Percentiles rank a stretch among this genome's conserved stretches.
These are phyloP conservation scores for Nothopassalora personata DNA, from an alignment of 2,329 filamentous ascomycete species.

Conservation along the genomic window DNA sequence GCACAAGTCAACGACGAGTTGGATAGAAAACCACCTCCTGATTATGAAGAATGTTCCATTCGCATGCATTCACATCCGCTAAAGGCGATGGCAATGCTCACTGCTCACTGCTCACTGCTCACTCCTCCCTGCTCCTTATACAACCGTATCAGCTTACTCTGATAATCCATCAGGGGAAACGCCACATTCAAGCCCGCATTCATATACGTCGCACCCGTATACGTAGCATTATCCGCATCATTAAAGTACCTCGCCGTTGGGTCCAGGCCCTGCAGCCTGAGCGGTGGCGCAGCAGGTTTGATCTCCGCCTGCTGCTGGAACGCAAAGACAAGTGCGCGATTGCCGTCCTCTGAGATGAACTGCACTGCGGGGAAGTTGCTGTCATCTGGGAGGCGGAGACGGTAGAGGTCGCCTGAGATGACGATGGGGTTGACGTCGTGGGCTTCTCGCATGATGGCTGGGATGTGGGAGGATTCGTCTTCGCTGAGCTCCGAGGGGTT, in stretches of 20 bases:
- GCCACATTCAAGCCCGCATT: conserved; percentile 54
- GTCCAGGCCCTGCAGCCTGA: conserved; percentile 56
- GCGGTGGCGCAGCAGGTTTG: conserved; percentile 50
- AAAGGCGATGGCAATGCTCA: neutral
- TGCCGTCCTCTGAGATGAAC: conserved; percentile 51
- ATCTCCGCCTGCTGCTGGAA: conserved; percentile 54
- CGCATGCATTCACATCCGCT: no score
- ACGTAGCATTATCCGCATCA: conserved; percentile 48
- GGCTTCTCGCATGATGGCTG: conserved; percentile 50
- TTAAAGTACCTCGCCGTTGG: conserved; percentile 47
- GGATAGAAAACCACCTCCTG: no score
- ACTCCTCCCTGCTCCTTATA: conserved; percentile 14
- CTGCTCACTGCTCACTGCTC: no score
- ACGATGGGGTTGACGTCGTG: conserved; percentile 57
- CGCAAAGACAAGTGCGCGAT: conserved; percentile 51
- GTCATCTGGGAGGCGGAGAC: conserved; percentile 52
- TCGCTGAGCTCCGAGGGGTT: conserved; percentile 49
- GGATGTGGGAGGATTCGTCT: conserved; percentile 51
- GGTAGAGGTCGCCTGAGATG: conserved; percentile 55
- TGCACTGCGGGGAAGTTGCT: conserved; percentile 60
- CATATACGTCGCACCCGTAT: conserved; percentile 58
- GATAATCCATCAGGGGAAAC: conserved; percentile 49
- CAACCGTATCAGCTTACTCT: conserved; percentile 54
- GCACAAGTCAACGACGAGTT: no score
- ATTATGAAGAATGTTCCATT: no score